These are phyloP conservation scores for Ogataea zsoltii DNA, from an alignment of 805 yeast genomes.

Conservation along the genomic window DNA sequence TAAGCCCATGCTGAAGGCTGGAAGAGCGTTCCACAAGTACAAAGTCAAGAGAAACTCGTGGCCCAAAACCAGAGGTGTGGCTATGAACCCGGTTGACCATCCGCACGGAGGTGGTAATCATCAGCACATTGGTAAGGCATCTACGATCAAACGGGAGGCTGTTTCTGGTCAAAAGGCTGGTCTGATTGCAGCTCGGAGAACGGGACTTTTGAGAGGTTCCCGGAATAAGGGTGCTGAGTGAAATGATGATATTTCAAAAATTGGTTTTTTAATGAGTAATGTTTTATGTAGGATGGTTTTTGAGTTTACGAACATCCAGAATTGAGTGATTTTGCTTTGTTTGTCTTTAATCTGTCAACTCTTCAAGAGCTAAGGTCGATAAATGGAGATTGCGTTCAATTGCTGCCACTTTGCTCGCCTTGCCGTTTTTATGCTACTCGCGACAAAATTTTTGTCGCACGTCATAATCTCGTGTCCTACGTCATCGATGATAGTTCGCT, in stretches of 20 bases:
- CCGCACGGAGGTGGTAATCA: constrained; percentile 99
- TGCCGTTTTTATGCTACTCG: background rate
- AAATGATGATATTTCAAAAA: background rate
- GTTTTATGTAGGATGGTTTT: too few species aligned
- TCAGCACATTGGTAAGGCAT: constrained; percentile 99
- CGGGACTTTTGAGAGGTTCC: constrained; percentile 99
- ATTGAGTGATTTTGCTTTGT: too few species aligned
- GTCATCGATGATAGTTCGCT: too few species aligned
- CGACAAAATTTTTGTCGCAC: background rate
- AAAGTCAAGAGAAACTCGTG: constrained; percentile 98
- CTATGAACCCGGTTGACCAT: constrained; percentile 99
- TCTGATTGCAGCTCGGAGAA: constrained; percentile 99
- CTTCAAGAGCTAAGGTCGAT: too few species aligned
- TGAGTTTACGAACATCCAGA: too few species aligned
- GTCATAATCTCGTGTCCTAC: background rate
- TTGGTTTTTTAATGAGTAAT: background rate
- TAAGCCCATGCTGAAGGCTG: constrained; percentile 98
- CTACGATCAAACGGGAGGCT: constrained; percentile 98
- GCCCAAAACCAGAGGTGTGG: constrained; percentile 99
- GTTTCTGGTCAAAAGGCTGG: constrained; percentile 99
- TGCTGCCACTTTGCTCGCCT: too few species aligned
- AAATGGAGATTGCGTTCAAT: too few species aligned
- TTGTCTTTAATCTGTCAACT: too few species aligned
- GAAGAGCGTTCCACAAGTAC: constrained; percentile 99
- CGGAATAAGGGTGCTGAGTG: constrained; percentile 49